Evolutionary conservation across 345 rosid species (phyloP).

Genomic region (Melaleuca alternifolia): DNA sequence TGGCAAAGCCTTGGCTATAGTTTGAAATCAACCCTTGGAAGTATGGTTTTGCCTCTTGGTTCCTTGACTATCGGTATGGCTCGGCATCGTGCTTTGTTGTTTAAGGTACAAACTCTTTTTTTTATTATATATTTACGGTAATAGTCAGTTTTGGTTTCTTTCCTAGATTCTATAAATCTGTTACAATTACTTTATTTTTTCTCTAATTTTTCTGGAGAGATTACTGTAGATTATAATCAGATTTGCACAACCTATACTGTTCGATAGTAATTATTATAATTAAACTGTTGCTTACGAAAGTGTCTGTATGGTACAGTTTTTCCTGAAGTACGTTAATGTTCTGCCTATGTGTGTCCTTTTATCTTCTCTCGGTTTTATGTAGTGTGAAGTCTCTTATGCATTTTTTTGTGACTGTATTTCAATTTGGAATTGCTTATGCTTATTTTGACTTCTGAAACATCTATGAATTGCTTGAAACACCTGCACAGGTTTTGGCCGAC

Average conservation of each 20-base stretch:
- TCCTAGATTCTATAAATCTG: not conserved
- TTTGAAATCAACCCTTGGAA: slow-evolving; percentile 62
- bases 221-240: not conserved
- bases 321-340: not conserved
- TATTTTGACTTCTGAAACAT: not conserved
- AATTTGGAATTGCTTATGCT: not conserved
- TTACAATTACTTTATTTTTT: not conserved
- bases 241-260: not conserved
- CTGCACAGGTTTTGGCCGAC: slow-evolving; percentile 81
- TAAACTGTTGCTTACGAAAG: not conserved
- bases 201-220: not conserved
- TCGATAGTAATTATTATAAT: not conserved
- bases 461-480: slow-evolving; percentile 6
- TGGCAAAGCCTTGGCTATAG: slow-evolving; percentile 72
- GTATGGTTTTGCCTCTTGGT: slow-evolving; percentile 91
- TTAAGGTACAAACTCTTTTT: slow-evolving; percentile 44
- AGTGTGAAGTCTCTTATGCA: not conserved
- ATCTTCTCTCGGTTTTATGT: not conserved
- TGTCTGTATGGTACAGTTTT: not conserved
- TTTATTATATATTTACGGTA: not conserved
- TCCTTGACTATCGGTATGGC: slow-evolving; percentile 87
- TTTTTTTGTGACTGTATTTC: not conserved
- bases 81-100: slow-evolving; percentile 92
- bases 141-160: not conserved
- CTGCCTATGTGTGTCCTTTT: not conserved